Conservation (phyloP, 2,329 filamentous ascomycete genomes). For the Pseudogymnoascus sp. region DNA sequence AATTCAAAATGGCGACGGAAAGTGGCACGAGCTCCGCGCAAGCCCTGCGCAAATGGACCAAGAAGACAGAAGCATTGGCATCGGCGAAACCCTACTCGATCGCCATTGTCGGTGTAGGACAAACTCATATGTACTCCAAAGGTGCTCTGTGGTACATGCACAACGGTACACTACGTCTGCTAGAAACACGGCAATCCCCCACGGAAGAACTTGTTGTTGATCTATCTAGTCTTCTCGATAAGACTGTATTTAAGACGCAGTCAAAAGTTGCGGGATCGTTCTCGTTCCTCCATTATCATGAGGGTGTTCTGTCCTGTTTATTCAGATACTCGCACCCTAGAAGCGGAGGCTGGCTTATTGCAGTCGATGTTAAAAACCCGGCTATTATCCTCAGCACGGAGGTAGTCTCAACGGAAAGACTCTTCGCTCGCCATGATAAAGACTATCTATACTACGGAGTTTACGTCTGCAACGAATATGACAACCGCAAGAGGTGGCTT, state of each 20-base stretch:
- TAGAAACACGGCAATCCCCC: conserved; percentile 46
- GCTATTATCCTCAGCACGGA: conserved; percentile 34
- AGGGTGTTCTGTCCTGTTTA: conserved; percentile 49
- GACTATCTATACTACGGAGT: conserved; percentile 59
- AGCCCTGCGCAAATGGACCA: conserved; percentile 51
- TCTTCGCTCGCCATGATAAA: conserved; percentile 60
- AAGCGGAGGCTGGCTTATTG: conserved; percentile 44
- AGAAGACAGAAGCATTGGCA: conserved; percentile 51
- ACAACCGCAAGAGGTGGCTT: conserved; percentile 55
- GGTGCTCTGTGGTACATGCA: conserved; percentile 58
- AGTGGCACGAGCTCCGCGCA: conserved; percentile 34
- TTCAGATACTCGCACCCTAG: conserved; percentile 37
- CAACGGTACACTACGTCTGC: conserved; percentile 45
- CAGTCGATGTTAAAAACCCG: conserved; percentile 35
- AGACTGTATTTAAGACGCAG: conserved; percentile 15
- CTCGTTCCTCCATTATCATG: conserved; percentile 47
- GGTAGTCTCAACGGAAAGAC: conserved; percentile 41
- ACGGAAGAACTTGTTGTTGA: conserved; percentile 48
- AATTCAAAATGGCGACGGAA: conserved; percentile 18
- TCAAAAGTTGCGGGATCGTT: conserved; percentile 36
- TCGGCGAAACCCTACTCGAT: conserved; percentile 54
- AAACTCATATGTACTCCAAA: conserved; percentile 53
- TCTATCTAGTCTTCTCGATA: conserved; percentile 35
- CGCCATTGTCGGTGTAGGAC: conserved; percentile 49
- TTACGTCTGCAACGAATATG: conserved; percentile 43